These are phyloP conservation scores for Fomitopsis palustris DNA, from an alignment of 1,284 basidiomycete species.

Conservation along the genomic window DNA sequence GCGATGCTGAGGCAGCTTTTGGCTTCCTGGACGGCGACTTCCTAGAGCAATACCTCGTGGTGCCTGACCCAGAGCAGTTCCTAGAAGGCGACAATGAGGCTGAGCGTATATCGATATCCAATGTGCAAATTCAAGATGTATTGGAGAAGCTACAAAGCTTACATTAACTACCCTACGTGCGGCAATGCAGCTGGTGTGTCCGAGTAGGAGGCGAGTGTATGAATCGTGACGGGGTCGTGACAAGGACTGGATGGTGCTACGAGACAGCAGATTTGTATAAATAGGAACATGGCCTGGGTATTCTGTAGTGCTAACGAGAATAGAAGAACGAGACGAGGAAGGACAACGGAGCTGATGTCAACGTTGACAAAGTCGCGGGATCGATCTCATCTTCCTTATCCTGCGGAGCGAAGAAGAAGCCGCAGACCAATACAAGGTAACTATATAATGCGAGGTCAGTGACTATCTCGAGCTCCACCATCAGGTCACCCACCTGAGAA, in stretches of 20 bases:
- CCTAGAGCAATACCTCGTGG: conserved; percentile 63
- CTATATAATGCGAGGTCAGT: conserved; percentile 32
- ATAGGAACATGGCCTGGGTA: neutral
- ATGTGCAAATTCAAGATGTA: conserved; percentile 43
- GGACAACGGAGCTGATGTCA: neutral
- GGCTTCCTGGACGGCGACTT: conserved; percentile 94
- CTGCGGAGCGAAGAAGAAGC: conserved; percentile 76
- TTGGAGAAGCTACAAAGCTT: conserved; percentile 61
- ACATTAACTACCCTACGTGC: conserved; percentile 38
- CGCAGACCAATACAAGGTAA: conserved; percentile 76
- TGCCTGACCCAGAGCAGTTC: conserved; percentile 37
- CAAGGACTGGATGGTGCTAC: conserved; percentile 3
- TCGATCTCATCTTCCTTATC: conserved; percentile 15
- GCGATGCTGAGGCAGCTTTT: conserved; percentile 53
- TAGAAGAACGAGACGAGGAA: conserved; percentile 2
- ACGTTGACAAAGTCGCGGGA: neutral
- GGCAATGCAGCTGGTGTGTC: neutral
- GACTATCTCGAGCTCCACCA: neutral
- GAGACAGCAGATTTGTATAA: conserved; percentile 5
- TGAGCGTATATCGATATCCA: conserved; percentile 46
- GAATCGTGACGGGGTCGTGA: neutral
- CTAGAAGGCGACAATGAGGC: conserved; percentile 52
- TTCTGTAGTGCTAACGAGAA: conserved; percentile 4
- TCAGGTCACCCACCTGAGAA: conserved; percentile 64
- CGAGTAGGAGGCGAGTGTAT: neutral